Evolutionary conservation across 2,329 filamentous ascomycete species (phyloP), one percentile per base, ranked within the genome.

Genomic region (Davidsoniella eucalypti): DNA sequence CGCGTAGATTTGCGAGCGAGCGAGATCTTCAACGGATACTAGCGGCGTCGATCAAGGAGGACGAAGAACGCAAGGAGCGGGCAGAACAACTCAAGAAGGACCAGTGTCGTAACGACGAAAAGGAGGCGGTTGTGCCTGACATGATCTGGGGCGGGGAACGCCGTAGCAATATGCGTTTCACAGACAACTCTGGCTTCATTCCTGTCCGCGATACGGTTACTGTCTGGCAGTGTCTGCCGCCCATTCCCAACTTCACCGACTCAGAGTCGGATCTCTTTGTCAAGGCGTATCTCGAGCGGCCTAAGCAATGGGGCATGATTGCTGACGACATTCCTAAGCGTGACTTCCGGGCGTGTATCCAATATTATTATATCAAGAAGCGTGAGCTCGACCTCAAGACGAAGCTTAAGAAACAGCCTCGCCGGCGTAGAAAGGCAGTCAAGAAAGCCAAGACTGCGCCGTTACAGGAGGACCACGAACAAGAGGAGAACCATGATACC

Each of bases 331-430:
- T 90, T 5, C 73, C 75, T 0, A 70, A 73, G 26, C 77, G 84
- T 21, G 79, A 84, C 58, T 87, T 86, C 63, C 81, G 82, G 56
- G 76, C 84, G 44, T 87, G 82, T 63, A 92, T 92, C 57, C 82
- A 87, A 60, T 87, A 88, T 63, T 92, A 92, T 64, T 92, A 92
- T 63, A 71, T 84, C 55, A 84, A 82, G 60, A 92, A 79, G 65
- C 82, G 82, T 65, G 72, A 79, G 44, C 74, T 79, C 40, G 80
- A 84, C 55, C 79, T 88, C 54, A 87, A 88, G 61, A 82, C 85
- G 59, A 85, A 84, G 63, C 70, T 82, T 26, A 80, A 76, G 63
- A 78, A 71, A 64, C 78, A 75, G 63, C 76, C 71, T 52, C 76
- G 71, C 61, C 69, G 71, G 58, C 68, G 73, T 54, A 76, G 73